Evolutionary conservation across 805 yeast genomes (phyloP).

Genomic region (Candida boleticola): DNA sequence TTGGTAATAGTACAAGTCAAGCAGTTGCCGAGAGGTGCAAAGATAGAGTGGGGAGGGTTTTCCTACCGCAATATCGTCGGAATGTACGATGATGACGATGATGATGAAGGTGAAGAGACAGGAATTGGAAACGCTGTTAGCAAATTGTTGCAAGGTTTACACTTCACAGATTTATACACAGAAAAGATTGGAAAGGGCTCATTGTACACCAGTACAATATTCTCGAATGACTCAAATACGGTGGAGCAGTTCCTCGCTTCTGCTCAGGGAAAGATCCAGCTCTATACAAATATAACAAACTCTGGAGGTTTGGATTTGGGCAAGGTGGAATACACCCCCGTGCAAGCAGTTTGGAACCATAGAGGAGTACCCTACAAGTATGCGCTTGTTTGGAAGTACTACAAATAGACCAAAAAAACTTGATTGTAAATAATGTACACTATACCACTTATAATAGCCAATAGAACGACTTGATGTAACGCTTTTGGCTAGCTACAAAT

Average conservation of each 20-base stretch:
- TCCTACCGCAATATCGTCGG: conserved; percentile 39
- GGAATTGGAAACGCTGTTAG: conserved; percentile 1
- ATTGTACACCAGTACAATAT: not conserved
- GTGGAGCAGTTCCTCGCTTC: not conserved
- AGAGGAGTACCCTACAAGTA: conserved; percentile 15
- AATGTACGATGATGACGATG: conserved; percentile 43
- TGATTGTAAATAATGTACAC: no score
- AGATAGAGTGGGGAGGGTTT: conserved; percentile 75
- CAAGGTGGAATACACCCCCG: conserved; percentile 26
- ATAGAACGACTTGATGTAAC: no score
- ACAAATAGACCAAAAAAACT: not conserved
- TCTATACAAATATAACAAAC: not conserved
- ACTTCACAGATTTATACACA: not conserved
- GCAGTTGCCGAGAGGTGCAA: conserved; percentile 60
- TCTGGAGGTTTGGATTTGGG: not conserved
- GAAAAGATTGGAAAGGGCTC: conserved; percentile 1
- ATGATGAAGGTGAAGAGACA: conserved; percentile 10
- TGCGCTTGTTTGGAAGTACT: conserved; percentile 16
- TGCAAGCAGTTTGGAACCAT: conserved; percentile 21
- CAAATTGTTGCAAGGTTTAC: not conserved
- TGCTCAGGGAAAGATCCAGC: not conserved
- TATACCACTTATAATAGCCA: no score
- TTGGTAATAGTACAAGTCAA: conserved; percentile 55
- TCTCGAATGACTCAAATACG: not conserved
- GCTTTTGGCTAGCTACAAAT: no score